Evolutionary conservation across 805 yeast genomes (phyloP).

Genomic region (Saccharomycopsis synnaedendra): DNA sequence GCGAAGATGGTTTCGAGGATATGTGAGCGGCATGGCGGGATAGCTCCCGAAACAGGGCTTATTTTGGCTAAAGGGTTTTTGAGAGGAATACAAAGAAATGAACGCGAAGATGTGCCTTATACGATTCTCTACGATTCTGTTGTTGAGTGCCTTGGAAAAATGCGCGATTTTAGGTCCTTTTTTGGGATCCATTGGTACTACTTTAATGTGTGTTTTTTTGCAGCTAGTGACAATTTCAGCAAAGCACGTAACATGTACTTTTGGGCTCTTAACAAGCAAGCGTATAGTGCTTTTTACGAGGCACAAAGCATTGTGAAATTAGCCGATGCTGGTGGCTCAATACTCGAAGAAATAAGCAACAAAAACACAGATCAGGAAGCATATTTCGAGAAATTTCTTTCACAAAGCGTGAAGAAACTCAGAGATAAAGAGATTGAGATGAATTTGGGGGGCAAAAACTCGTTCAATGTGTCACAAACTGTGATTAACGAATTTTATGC

Average conservation of each 20-base stretch:
- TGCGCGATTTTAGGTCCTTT: background rate
- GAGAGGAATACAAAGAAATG: background rate
- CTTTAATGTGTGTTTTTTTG: background rate
- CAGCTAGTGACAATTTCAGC: background rate
- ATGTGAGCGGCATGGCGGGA: too few species aligned
- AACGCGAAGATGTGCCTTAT: background rate
- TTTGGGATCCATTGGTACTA: background rate
- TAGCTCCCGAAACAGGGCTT: too few species aligned
- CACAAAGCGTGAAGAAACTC: too few species aligned
- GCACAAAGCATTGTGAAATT: background rate
- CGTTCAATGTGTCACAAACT: background rate
- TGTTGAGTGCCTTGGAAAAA: background rate
- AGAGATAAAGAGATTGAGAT: background rate
- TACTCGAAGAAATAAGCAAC: background rate
- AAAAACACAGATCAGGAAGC: background rate
- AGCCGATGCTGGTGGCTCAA: background rate
- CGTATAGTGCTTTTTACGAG: background rate
- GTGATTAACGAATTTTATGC: background rate
- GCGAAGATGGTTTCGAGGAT: too few species aligned
- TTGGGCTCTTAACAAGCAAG: constrained; percentile 2
- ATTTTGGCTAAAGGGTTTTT: too few species aligned
- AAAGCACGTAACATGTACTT: background rate
- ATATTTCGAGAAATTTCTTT: too few species aligned
- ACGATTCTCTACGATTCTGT: background rate
- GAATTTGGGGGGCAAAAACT: background rate